phyloP scores from a whole-genome alignment of 1,284 basidiomycete genomes.

The Moniliella sp. region DNA sequence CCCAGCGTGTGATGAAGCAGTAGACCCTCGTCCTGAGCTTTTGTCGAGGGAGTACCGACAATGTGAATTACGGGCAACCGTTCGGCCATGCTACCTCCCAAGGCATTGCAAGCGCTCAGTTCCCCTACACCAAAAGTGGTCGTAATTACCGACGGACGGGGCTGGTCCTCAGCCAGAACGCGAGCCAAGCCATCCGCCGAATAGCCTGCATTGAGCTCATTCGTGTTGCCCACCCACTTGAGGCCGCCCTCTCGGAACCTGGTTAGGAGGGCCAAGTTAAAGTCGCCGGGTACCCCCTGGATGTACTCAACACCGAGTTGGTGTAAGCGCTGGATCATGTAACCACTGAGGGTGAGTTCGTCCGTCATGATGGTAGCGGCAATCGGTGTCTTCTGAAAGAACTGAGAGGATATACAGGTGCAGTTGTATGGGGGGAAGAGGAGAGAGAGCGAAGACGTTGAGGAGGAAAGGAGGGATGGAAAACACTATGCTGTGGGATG shows the following conservation, averaged over 20 bases:
- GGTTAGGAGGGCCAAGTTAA: slow-evolving; percentile 54
- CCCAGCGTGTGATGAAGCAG: slow-evolving; percentile 35
- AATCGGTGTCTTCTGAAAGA: no score
- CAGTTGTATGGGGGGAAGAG: no score
- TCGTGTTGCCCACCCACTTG: slow-evolving; percentile 52
- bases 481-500: no score
- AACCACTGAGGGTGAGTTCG: slow-evolving; percentile 13
- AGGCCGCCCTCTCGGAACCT: slow-evolving; percentile 61
- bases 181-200: slow-evolving; percentile 4
- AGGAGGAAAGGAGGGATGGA: no score
- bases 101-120: slow-evolving; percentile 41
- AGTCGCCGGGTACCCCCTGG: slow-evolving; percentile 79
- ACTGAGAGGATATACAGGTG: no score
- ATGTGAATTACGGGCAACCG: slow-evolving; percentile 78
- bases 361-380: no score
- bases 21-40: slow-evolving; percentile 42
- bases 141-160: slow-evolving; percentile 16
- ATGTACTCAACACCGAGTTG: slow-evolving; percentile 40
- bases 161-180: neutral
- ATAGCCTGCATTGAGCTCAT: slow-evolving; percentile 44
- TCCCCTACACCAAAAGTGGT: slow-evolving; percentile 66
- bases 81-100: slow-evolving; percentile 46
- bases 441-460: no score
- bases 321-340: slow-evolving; percentile 26
- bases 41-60: slow-evolving; percentile 60